A percentile compares a stretch with the other conserved stretches of the same genome.
These are phyloP conservation scores for Polyporus arcularius DNA, from an alignment of 768 basidiomycete species.

Conservation along the genomic window DNA sequence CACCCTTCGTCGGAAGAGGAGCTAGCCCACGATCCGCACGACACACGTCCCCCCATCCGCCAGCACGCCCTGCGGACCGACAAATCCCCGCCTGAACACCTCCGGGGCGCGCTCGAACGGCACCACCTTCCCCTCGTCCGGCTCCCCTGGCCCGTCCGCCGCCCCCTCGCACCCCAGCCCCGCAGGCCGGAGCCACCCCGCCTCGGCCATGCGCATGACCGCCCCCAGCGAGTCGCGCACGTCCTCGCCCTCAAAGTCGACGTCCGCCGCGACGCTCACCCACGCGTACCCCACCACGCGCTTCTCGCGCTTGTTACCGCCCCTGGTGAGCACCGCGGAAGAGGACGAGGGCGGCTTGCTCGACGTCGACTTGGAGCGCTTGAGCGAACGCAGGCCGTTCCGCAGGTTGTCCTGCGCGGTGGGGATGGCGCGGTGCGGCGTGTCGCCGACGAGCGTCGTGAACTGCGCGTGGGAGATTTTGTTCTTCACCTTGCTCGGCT, in stretches of 20 bases:
- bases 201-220: conserved; percentile 39
- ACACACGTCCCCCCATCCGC: conserved; percentile 36
- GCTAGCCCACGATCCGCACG: conserved; percentile 29
- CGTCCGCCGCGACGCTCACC: conserved; percentile 78
- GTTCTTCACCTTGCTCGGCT: conserved; percentile 18
- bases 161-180: conserved; percentile 34
- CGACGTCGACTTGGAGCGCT: conserved; percentile 29
- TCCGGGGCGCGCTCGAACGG: conserved; percentile 58
- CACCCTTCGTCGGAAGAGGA: no score
- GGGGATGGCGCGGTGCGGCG: conserved; percentile 62
- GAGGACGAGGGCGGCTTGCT: neutral
- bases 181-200: conserved; percentile 48
- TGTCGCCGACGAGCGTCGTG: conserved; percentile 79
- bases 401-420: conserved; percentile 73
- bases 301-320: conserved; percentile 21
- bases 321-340: conserved; percentile 2
- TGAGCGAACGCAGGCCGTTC: conserved; percentile 67
- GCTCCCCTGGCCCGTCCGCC: conserved; percentile 12
- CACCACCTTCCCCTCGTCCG: conserved; percentile 42
- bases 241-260: conserved; percentile 83
- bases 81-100: conserved; percentile 40
- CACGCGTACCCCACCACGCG: conserved; percentile 74
- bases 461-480: conserved; percentile 50
- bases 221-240: conserved; percentile 53
- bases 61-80: conserved; percentile 28